Percentiles rank a stretch among this genome's conserved stretches.
Evolutionary conservation across 176 grass and related monocot genomes (phyloP).

Genomic region (Lolium perenne): DNA sequence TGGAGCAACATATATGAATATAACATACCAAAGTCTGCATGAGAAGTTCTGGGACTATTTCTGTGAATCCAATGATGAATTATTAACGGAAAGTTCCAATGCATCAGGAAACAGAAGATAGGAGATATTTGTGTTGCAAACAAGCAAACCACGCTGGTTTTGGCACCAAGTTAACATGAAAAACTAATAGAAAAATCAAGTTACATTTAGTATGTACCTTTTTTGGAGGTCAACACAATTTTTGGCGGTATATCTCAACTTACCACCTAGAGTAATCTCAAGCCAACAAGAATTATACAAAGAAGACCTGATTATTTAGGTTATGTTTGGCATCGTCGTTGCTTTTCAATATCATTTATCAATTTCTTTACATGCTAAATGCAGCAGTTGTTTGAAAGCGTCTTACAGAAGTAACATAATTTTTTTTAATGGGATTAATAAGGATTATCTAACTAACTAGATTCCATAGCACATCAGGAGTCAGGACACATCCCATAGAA

Average conservation of each 20-base stretch:
- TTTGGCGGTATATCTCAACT: neutral
- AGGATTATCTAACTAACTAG: neutral
- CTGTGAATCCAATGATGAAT: neutral
- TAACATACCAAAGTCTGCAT: conserved; percentile 1
- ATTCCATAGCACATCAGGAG: neutral
- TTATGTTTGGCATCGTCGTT: neutral
- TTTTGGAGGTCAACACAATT: neutral
- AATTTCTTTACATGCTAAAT: neutral
- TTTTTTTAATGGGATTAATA: neutral
- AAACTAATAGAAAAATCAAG: neutral
- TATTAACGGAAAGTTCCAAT: neutral
- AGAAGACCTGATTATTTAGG: neutral
- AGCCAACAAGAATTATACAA: conserved; percentile 7
- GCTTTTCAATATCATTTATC: neutral
- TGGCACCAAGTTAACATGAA: conserved; percentile 9
- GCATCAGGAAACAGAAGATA: neutral
- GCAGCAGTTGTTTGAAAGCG: neutral
- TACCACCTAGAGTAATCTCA: neutral
- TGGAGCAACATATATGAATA: neutral
- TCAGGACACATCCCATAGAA: neutral
- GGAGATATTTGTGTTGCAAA: neutral
- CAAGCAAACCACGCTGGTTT: neutral
- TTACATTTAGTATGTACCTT: neutral
- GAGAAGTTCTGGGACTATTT: neutral
- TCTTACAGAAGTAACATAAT: neutral